Evolutionary conservation across 768 basidiomycete genomes (phyloP), one percentile per base, ranked within the genome.

Genomic region (Paxillus involutus): DNA sequence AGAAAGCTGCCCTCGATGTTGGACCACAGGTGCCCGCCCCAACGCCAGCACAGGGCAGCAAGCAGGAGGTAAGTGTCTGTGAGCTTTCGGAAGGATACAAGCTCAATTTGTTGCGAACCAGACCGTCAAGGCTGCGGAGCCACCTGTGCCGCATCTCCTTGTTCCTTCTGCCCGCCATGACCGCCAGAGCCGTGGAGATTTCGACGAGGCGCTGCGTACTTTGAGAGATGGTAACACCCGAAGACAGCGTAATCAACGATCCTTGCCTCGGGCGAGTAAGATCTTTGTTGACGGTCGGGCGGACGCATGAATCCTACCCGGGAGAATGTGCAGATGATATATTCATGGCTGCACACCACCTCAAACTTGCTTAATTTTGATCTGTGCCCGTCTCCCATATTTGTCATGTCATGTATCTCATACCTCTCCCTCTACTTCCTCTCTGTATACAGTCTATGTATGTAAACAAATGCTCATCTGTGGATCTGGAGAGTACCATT

Each of bases 171-270:
- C 76, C 5, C 68, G 72, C 26, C 74, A 77, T 44, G 67, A 68
- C 29, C 79, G 77, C 40, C 73, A 71, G 47, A 74, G 86, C 7
- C 81, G 86, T 36, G 94, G 94, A 10, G 88, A 88, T 51, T 71
- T 96, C 32, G 93, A 98, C 59, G 82, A 89, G 62, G 89, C 89
- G 2, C 88, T 98, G 39, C 84, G 89, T 16, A 92, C 86, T 56
- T 81, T 94, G 75, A 81, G 82, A 42, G 81, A 80, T 45, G 92
- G 85, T 35, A 82, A 60, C 4, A 59, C 57, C 8, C 54, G 55
- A 41, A 53, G 57, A 37, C 29, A 53, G 36, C 62, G 62, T 6
- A 41, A 48, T n/a, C 48, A 44, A 6, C 53, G 58, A 29, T 49
- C 67, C 3, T 56, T 60, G 17, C 42, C 59, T 39, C 56, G 50